A percentile compares a stretch with the other conserved stretches of the same genome.
Conservation (phyloP, 345 rosid genomes). For the Limnanthes douglasii region DNA sequence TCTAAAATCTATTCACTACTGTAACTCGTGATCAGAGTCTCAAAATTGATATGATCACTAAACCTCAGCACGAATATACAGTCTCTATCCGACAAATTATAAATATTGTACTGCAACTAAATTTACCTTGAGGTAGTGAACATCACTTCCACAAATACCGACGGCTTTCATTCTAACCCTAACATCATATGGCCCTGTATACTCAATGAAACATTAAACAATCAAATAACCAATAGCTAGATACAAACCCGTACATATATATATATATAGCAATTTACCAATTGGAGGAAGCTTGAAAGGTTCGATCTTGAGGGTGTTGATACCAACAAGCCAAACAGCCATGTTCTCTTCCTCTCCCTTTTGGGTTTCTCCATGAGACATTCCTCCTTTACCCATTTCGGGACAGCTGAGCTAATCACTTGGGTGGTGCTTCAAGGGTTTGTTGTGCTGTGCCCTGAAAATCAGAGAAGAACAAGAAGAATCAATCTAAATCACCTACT, state of each 20-base stretch:
- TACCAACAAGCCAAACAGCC: slow-evolving; percentile 79
- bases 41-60: no score
- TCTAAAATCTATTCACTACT: no score
- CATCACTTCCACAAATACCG: slow-evolving; percentile 92
- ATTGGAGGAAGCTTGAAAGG: slow-evolving; percentile 61
- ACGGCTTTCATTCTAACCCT: slow-evolving; percentile 80
- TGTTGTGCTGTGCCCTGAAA: background rate
- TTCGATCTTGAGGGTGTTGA: slow-evolving; percentile 78
- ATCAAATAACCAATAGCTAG: slow-evolving; percentile 1
- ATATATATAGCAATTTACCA: slow-evolving; percentile 26
- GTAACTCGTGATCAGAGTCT: no score
- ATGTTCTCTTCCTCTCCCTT: slow-evolving; percentile 47
- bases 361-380: slow-evolving; percentile 32
- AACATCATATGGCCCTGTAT: slow-evolving; percentile 64
- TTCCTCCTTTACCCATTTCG: slow-evolving; percentile 57
- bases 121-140: slow-evolving; percentile 78
- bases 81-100: no score
- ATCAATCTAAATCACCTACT: no score
- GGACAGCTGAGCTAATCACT: background rate
- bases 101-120: no score
- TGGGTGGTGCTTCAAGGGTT: background rate
- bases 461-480: no score
- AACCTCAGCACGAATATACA: no score
- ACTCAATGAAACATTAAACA: background rate
- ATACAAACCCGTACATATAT: background rate